Percentiles rank a stretch among this genome's conserved stretches.
These are phyloP conservation scores for Kregervanrija fluxuum DNA, from an alignment of 805 yeast species.

Conservation along the genomic window DNA sequence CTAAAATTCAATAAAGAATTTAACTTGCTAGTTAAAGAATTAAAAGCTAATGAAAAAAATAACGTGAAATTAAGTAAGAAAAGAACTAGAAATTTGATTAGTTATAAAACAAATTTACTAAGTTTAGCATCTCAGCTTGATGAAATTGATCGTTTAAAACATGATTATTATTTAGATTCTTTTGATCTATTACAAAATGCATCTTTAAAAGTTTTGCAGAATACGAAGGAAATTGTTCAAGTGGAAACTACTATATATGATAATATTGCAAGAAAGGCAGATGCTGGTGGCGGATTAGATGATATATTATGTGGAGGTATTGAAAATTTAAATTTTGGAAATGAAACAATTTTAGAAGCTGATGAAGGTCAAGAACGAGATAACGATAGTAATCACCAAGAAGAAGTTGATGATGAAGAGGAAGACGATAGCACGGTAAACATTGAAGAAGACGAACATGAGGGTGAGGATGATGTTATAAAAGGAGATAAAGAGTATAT, in stretches of 20 bases:
- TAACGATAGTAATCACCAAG: background rate
- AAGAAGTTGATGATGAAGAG: slow-evolving; percentile 3
- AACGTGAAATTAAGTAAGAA: slow-evolving; percentile 52
- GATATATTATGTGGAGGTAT: slow-evolving; percentile 22
- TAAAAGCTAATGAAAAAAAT: slow-evolving; percentile 55
- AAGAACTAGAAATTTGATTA: slow-evolving; percentile 56
- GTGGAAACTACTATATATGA: slow-evolving; percentile 80
- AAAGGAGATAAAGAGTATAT: slow-evolving; percentile 7
- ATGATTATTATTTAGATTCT: slow-evolving; percentile 63
- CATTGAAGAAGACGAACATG: background rate
- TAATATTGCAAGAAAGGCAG: slow-evolving; percentile 75
- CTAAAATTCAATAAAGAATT: slow-evolving; percentile 46
- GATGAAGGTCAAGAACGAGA: slow-evolving; percentile 2
- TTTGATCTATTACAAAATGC: slow-evolving; percentile 56
- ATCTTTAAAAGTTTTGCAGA: slow-evolving; percentile 44
- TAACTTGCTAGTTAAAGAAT: slow-evolving; percentile 40
- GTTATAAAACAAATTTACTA: slow-evolving; percentile 59
- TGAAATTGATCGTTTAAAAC: slow-evolving; percentile 68
- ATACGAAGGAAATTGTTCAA: slow-evolving; percentile 58
- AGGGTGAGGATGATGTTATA: slow-evolving; percentile 3
- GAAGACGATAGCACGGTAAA: background rate
- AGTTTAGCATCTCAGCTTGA: slow-evolving; percentile 70
- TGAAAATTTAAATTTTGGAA: background rate
- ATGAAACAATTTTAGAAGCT: background rate
- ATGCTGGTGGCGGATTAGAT: slow-evolving; percentile 85